A percentile compares a stretch with the other conserved stretches of the same genome.
Conservation (phyloP, 441 rosid genomes). For the Eruca vesicaria region DNA sequence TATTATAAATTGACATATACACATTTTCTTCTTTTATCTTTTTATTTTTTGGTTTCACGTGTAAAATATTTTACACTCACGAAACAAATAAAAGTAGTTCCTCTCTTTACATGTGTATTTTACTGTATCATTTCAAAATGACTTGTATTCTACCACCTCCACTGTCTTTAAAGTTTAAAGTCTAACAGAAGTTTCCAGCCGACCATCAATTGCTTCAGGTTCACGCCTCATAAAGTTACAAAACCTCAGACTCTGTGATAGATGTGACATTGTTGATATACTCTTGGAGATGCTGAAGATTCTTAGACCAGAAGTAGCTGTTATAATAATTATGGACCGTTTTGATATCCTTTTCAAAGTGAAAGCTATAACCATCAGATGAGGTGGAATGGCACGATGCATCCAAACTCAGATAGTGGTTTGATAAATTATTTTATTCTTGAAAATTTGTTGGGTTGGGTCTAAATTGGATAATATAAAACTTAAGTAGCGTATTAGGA, state of each 20-base stretch:
- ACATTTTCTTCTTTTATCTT: not conserved
- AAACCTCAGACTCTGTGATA: not conserved
- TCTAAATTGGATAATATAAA: not conserved
- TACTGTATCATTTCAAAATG: slow-evolving; percentile 51
- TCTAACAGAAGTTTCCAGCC: slow-evolving; percentile 82
- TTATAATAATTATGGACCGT: not conserved
- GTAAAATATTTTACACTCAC: slow-evolving; percentile 14
- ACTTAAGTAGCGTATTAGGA: not conserved
- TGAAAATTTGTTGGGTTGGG: not conserved
- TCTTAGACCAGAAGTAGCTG: not conserved
- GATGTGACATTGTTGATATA: not conserved
- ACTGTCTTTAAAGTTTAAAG: slow-evolving; percentile 51
- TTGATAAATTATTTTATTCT: too few species aligned
- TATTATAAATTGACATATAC: slow-evolving; percentile 21
- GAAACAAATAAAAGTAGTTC: slow-evolving; percentile 12
- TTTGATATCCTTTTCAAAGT: not conserved
- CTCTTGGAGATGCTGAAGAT: not conserved
- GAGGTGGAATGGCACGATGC: not conserved
- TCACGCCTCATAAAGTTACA: slow-evolving; percentile 81
- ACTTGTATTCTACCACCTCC: slow-evolving; percentile 88
- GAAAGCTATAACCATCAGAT: not conserved
- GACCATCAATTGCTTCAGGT: slow-evolving; percentile 64
- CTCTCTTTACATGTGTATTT: not conserved
- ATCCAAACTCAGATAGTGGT: too few species aligned
- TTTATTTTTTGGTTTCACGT: not conserved